Evolutionary conservation across 495 filamentous ascomycete genomes (phyloP), one percentile per base, ranked within the genome.

Genomic region (Aspergillus indologenus): DNA sequence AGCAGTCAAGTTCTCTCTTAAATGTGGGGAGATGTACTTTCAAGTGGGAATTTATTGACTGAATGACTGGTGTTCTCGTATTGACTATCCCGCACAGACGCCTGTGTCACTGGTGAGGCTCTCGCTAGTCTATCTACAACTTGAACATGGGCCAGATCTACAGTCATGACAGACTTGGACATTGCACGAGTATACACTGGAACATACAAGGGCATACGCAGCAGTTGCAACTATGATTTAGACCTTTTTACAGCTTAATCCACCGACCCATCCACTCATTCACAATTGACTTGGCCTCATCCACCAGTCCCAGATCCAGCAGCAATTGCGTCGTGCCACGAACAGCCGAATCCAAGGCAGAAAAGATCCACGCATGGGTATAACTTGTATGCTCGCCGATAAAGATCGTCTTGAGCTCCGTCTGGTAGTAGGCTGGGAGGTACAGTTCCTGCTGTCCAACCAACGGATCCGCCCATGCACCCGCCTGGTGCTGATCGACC

Each of bases 281-380:
- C 1, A 84, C 82, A 42, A 85, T 69, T 42, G 71, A 69, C 72
- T 88, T 89, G 11, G 86, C 86, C 70, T 89, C 86, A 69, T 89
- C 86, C 2, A 89, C 84, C 40, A 90, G 65, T 0, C 87, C 87
- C 56, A 88, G 75, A 61, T 88, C 84, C 1, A 89, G 75, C 58
- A 88, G 67, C 54, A 88, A 59, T 65, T 90, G 87, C 17, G 85
- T 81, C 7, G 81, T 82, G 0, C 86, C 87, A 0, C 87, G 72
- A 20, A 89, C 84, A 0, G 83, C 87, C 19, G 81, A 85, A 66
- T 89, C 86, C 24, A 90, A 68, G 6, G 86, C 86, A 3, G 81
- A 81, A 22, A 85, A 83, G 48, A 90, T 88, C 87, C 87, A 90
- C 5, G 85, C 85, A 65, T 89, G 86, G n/a, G 87, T 89, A 68